Base-by-base conservation (phyloP, 1,139 yeast species). In the Blastobotrys niveus region DNA sequence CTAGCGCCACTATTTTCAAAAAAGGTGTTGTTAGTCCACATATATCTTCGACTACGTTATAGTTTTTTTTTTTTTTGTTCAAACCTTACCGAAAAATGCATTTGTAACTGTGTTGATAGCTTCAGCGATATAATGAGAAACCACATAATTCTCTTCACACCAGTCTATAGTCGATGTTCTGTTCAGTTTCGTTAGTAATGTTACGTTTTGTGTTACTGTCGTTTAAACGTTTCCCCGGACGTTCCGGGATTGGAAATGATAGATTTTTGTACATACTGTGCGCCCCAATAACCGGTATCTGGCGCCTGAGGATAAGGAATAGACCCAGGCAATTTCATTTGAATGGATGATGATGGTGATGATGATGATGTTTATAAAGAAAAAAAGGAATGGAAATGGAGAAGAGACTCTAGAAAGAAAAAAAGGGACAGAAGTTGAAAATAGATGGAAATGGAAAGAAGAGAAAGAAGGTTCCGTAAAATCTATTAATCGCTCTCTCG, bases 101-200 rank as follows among this genome's bases (percentile, higher is more conserved):
- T 88, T 88, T 43, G 96, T 86, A 41, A 77, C 59, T 5, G 96
- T 84, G 60, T 88, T 88, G 48, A 88, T 71, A 46, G 86, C 82
- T 62, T 88, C 96, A n/a, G 96, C 96, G 45, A 88, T 72, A 57
- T 82, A 88, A 17, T 72, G 72, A n/a, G 89, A 76, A 8, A 88
- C 84, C 9, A 87, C 91, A 61, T 88, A 88, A 66, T 88, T 89
- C 61, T 88, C 96, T 64, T 88, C 96, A 66, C 96, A 88, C 96
- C 96, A 88, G 60, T 88, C 96, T 44, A 88, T 88, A 25, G 96
- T 86, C 26, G 94, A 58, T 2, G 72, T 68, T 34, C 63, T 58
- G 38, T 30, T 21, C 25, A 42, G 38, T 29, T 5, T 17, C 10
- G 10, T 36, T 25, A 20, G 14, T 14, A 26, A n/a, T 17, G 22